phyloP scores from a whole-genome alignment of 139 green algal genomes.

The Pseudopediastrum boryanum region DNA sequence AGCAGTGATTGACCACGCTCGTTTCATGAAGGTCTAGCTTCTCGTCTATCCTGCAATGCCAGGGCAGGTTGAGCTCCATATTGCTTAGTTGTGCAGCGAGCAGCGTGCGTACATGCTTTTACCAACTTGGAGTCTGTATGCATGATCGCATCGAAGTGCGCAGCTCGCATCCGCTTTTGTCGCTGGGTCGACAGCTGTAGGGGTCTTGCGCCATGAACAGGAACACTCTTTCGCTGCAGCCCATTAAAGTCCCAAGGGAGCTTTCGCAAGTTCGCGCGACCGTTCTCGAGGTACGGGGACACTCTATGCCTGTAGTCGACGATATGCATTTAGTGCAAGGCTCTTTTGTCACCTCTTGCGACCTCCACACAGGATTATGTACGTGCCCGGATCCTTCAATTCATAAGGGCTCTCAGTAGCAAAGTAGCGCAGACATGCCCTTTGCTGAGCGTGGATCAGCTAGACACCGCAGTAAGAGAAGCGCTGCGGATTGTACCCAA shows the following conservation, averaged over 20 bases:
- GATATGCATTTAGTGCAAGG: not conserved
- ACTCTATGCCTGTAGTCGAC: not conserved
- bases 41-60: too few species aligned
- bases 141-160: too few species aligned
- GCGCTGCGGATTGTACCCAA: conserved; percentile 61
- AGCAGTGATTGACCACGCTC: too few species aligned
- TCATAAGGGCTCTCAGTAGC: conserved; percentile 30
- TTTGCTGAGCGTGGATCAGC: conserved; percentile 39
- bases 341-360: not conserved
- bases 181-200: too few species aligned
- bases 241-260: conserved; percentile 41
- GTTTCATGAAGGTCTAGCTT: too few species aligned
- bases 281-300: conserved; percentile 28
- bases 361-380: conserved; percentile 68
- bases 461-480: conserved; percentile 64
- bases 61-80: too few species aligned
- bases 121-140: too few species aligned
- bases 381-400: conserved; percentile 63
- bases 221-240: too few species aligned
- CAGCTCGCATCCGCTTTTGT: too few species aligned
- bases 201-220: too few species aligned
- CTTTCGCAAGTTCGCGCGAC: conserved; percentile 28
- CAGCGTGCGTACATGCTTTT: too few species aligned
- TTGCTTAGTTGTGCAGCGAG: too few species aligned
- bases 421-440: conserved; percentile 47